Conservation (phyloP, 352 stramenopile genomes). For the Phytophthora pinifolia region DNA sequence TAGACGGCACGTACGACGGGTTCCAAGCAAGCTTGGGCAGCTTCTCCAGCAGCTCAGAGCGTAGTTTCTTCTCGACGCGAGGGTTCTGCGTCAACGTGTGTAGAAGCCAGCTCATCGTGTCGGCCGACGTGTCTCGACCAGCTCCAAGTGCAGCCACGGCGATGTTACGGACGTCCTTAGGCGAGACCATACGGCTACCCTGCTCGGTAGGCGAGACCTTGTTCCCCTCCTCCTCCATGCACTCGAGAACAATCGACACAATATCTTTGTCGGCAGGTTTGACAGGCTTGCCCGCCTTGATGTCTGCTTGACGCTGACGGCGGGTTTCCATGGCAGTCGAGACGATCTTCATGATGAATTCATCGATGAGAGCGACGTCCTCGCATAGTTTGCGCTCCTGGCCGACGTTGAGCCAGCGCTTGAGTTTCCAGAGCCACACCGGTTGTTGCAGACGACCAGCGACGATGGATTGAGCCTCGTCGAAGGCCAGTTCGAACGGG, state of each 20-base stretch:
- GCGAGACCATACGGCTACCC: slow-evolving; percentile 26
- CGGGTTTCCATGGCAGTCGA: slow-evolving; percentile 28
- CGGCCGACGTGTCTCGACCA: slow-evolving; percentile 61
- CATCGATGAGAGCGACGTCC: slow-evolving; percentile 30
- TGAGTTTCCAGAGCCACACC: slow-evolving; percentile 45
- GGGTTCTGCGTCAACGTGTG: slow-evolving; percentile 62
- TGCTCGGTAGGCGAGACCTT: slow-evolving; percentile 28
- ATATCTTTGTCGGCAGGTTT: slow-evolving; percentile 21
- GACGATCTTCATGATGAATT: slow-evolving; percentile 45
- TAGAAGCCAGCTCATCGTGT: slow-evolving; percentile 63
- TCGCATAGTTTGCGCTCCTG: slow-evolving; percentile 32
- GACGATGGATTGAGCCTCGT: slow-evolving; percentile 38
- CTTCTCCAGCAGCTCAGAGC: slow-evolving; percentile 43
- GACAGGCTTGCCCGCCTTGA: slow-evolving; percentile 12
- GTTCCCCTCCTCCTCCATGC: slow-evolving; percentile 28
- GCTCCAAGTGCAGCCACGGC: slow-evolving; percentile 65
- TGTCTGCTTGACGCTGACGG: slow-evolving; percentile 15
- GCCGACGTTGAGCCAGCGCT: slow-evolving; percentile 43
- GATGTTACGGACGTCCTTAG: slow-evolving; percentile 57
- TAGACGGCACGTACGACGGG: slow-evolving; percentile 32
- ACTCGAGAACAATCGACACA: slow-evolving; percentile 35
- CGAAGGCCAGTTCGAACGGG: slow-evolving; percentile 38
- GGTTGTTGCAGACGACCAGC: slow-evolving; percentile 30
- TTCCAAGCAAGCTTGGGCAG: slow-evolving; percentile 33
- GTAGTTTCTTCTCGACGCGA: slow-evolving; percentile 37